phyloP scores from a whole-genome alignment of 352 stramenopile genomes.

The Globisporangium barbulae region DNA sequence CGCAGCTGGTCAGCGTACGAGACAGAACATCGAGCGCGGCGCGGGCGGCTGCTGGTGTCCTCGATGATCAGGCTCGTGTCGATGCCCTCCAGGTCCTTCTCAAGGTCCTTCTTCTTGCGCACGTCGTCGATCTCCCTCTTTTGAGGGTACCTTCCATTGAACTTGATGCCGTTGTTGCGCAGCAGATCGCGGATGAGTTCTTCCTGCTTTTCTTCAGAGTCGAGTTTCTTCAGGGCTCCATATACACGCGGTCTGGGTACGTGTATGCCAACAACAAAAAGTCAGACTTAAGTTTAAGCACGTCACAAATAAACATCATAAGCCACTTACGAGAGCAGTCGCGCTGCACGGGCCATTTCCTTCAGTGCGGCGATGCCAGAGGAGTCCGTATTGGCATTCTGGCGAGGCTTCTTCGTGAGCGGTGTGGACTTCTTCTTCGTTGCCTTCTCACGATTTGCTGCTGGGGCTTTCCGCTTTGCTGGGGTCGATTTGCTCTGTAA shows the following conservation, averaged over 20 bases:
- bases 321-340: conserved; percentile 58
- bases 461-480: conserved; percentile 8
- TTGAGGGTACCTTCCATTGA: conserved; percentile 56
- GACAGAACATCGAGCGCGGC: conserved; percentile 2
- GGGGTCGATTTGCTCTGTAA: conserved; percentile 3
- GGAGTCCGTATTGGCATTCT: conserved; percentile 26
- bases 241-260: conserved; percentile 59
- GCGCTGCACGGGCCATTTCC: conserved; percentile 60
- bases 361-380: conserved; percentile 59
- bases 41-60: conserved; percentile 16
- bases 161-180: conserved; percentile 38
- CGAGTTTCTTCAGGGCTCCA: conserved; percentile 42
- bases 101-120: conserved; percentile 65
- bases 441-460: conserved; percentile 17
- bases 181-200: conserved; percentile 57
- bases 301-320: background rate
- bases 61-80: conserved; percentile 77
- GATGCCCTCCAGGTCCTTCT: conserved; percentile 79
- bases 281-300: background rate
- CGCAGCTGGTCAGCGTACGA: conserved; percentile 14
- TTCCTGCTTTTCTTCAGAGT: conserved; percentile 45
- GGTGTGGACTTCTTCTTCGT: conserved; percentile 14
- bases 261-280: too few species aligned
- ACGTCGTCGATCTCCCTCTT: conserved; percentile 60
- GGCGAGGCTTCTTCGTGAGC: conserved; percentile 23